Evolutionary conservation across 768 basidiomycete species (phyloP).

Genomic region (Kwoniella sp.): DNA sequence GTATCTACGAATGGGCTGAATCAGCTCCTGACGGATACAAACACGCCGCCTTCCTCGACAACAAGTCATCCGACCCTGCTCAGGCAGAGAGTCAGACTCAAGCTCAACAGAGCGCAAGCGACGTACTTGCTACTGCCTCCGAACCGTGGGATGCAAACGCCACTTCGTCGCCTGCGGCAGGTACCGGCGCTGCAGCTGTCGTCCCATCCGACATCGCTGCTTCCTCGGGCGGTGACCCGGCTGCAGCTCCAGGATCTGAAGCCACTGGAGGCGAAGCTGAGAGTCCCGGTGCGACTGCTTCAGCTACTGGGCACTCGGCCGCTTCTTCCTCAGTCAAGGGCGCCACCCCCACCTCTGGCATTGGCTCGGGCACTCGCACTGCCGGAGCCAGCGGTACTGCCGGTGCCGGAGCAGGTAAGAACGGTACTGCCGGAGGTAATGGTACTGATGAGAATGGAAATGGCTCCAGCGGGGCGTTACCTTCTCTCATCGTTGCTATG

Average conservation of each 20-base stretch:
- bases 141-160: conserved; percentile 4
- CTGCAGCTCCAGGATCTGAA: neutral
- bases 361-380: no score
- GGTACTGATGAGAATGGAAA: conserved; percentile 8
- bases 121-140: conserved; percentile 5
- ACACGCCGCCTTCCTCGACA: conserved; percentile 9
- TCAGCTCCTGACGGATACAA: conserved; percentile 23
- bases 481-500: neutral
- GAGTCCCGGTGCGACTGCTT: no score
- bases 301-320: no score
- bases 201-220: neutral
- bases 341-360: neutral
- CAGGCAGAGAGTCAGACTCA: neutral
- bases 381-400: conserved; percentile 1
- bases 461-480: conserved; percentile 14
- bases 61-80: neutral
- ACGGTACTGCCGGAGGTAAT: neutral
- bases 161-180: conserved; percentile 5
- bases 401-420: neutral
- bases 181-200: neutral
- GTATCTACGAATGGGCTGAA: conserved; percentile 27
- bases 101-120: conserved; percentile 3
- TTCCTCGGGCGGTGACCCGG: neutral
- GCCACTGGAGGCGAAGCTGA: neutral
- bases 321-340: conserved; percentile 2